Evolutionary conservation across 2,329 filamentous ascomycete species (phyloP).

Genomic region (Ceratocystis albifundus): DNA sequence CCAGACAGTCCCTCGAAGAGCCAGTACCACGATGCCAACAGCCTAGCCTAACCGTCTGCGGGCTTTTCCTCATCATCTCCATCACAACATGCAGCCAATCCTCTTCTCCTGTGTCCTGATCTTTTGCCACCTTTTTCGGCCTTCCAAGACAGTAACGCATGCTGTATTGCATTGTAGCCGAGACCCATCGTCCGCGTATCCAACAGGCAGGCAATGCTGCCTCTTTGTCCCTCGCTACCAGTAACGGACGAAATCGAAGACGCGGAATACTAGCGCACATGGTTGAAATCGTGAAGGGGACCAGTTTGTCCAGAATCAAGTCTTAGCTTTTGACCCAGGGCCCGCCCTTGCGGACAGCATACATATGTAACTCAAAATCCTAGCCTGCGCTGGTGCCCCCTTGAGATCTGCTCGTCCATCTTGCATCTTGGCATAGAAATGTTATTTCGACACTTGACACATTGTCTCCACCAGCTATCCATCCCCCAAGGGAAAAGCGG

Average conservation of each 20-base stretch:
- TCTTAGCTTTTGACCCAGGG: neutral
- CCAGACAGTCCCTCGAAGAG: neutral
- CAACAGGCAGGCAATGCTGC: conserved; percentile 25
- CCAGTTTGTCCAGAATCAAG: conserved; percentile 31
- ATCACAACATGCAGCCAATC: conserved; percentile 16
- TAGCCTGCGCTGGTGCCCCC: conserved; percentile 30
- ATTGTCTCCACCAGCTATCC: neutral
- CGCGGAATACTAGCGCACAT: conserved; percentile 30
- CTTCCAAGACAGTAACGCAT: conserved; percentile 25
- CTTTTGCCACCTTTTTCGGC: neutral
- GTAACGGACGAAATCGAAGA: conserved; percentile 25
- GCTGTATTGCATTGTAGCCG: conserved; percentile 26
- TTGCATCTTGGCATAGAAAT: conserved; percentile 29
- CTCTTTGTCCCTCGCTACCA: conserved; percentile 28
- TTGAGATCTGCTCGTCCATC: conserved; percentile 33
- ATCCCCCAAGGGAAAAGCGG: neutral
- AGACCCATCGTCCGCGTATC: conserved; percentile 25
- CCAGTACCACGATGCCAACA: conserved; percentile 3
- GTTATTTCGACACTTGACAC: conserved; percentile 24
- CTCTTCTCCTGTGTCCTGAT: neutral
- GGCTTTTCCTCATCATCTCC: conserved; percentile 29
- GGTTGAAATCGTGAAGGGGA: conserved; percentile 34
- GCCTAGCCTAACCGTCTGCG: conserved; percentile 18
- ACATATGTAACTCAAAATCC: conserved; percentile 23
- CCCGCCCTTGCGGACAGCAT: conserved; percentile 25